Evolutionary conservation across 768 basidiomycete species (phyloP).

Genomic region (Hemileccinum rubropunctum): DNA sequence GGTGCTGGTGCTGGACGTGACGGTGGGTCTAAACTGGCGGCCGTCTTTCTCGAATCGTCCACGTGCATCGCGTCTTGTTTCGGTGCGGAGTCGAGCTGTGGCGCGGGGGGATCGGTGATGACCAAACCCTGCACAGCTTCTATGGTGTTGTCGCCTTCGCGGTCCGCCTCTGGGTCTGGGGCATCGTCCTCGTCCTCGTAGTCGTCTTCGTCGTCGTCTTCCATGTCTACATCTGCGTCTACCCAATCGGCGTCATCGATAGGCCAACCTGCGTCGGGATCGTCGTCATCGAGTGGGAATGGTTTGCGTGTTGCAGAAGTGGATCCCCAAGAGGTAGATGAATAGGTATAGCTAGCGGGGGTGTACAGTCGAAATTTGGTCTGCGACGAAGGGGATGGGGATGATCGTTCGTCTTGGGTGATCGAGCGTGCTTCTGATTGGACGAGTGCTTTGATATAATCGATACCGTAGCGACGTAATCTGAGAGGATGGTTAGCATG

Average conservation of each 20-base stretch:
- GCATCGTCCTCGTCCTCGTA: conserved; percentile 30
- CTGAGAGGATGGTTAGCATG: conserved; percentile 7
- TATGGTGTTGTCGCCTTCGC: conserved; percentile 13
- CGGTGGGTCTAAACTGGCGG: background rate
- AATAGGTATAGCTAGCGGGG: conserved; percentile 33
- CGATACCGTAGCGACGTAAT: conserved; percentile 31
- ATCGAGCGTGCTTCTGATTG: conserved; percentile 24
- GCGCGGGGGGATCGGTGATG: conserved; percentile 2
- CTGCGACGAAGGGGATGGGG: conserved; percentile 4
- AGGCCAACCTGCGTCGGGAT: conserved; percentile 14
- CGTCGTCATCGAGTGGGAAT: conserved; percentile 18
- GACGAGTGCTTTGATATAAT: conserved; percentile 34
- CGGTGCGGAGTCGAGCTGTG: background rate
- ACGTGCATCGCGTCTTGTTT: conserved; percentile 3
- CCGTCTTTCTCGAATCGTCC: background rate
- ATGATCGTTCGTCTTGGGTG: background rate
- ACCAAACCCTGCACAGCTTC: conserved; percentile 14
- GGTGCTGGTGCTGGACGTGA: too few relatives aligned
- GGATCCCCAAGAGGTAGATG: conserved; percentile 18
- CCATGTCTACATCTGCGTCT: conserved; percentile 30
- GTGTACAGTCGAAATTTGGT: conserved; percentile 33
- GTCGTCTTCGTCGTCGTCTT: conserved; percentile 32
- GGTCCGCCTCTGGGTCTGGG: conserved; percentile 6
- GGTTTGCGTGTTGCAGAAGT: conserved; percentile 10
- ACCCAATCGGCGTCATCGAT: conserved; percentile 26